Base-by-base conservation (phyloP, 768 basidiomycete genomes). In the Hydnum rufescens region DNA sequence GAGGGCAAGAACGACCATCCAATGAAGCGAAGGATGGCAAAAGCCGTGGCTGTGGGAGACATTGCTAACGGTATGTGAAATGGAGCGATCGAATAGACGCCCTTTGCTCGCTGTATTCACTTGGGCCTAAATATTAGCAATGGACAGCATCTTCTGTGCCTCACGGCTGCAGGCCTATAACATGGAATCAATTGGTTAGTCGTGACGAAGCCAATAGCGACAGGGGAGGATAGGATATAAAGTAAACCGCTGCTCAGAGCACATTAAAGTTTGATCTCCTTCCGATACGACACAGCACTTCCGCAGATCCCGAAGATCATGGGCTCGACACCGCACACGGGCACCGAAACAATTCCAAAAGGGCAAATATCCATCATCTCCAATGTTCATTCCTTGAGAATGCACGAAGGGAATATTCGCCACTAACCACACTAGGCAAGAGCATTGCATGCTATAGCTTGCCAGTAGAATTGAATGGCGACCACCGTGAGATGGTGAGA, bases 1-100 rank as follows among this genome's bases (percentile, higher is more conserved):
- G 46, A 49, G 32, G 55, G 55, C 19, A 56, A 42, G 42, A 50
- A 32, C 32, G 53, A 54, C 55, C 55, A 56, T 28, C 55, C 55
- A 6, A 34, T 32, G 34, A 54, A 56, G 42, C 53, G 32, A 2
- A 55, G 42, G 28, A 52, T 44, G 26, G 55, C 32, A 53, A 50
- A n/a, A 8, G 48, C n/a, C 46, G 53, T 43, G 3, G 53, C 42
- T n/a, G 53, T 39, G 18, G 50, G 32, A 25, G 52, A 49, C 16
- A 49, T 3, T n/a, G 43, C 23, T 25, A 53, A 3, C 39, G 51
- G 16, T 50, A 55, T 53, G 25, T 30, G 34, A 52, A 39, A 39
- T 22, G 13, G 22, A 39, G 36, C 13, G 36, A 13, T 13, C 36
- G 13, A 39, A 22, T 22, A 39, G 22, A 39, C 36, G 13, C 36